phyloP scores from a whole-genome alignment of 805 yeast genomes.

The Brettanomyces anomalus region DNA sequence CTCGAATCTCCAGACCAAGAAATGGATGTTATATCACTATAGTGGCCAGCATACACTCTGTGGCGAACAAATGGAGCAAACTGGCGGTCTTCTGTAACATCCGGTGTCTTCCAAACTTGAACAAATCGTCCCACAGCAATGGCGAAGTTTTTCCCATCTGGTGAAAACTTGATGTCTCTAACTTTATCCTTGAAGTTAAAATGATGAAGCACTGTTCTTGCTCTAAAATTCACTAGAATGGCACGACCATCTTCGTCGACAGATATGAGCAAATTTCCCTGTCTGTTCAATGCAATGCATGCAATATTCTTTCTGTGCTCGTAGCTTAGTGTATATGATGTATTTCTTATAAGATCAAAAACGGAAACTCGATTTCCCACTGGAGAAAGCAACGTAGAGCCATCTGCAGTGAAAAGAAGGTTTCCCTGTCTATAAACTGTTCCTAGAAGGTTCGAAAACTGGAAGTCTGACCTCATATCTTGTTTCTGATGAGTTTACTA shows the following conservation, averaged over 20 bases:
- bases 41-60: constrained; percentile 89
- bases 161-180: constrained; percentile 68
- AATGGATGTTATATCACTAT: constrained; percentile 64
- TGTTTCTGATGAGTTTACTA: neutral
- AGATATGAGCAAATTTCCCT: constrained; percentile 68
- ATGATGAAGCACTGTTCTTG: constrained; percentile 84
- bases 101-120: constrained; percentile 93
- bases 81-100: constrained; percentile 70
- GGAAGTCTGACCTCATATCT: constrained; percentile 76
- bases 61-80: constrained; percentile 94
- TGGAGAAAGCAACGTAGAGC: constrained; percentile 74
- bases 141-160: constrained; percentile 84
- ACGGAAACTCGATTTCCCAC: constrained; percentile 91
- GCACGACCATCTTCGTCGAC: constrained; percentile 93
- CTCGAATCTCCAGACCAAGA: constrained; percentile 90
- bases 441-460: constrained; percentile 83
- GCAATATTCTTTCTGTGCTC: constrained; percentile 85
- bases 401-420: constrained; percentile 76
- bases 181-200: constrained; percentile 85
- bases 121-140: constrained; percentile 73
- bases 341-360: constrained; percentile 77
- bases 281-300: constrained; percentile 73
- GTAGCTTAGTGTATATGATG: constrained; percentile 81
- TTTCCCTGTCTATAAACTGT: constrained; percentile 95
- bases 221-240: constrained; percentile 73